phyloP scores from a whole-genome alignment of 179 eudicot genomes.

The Carnegiea gigantea region DNA sequence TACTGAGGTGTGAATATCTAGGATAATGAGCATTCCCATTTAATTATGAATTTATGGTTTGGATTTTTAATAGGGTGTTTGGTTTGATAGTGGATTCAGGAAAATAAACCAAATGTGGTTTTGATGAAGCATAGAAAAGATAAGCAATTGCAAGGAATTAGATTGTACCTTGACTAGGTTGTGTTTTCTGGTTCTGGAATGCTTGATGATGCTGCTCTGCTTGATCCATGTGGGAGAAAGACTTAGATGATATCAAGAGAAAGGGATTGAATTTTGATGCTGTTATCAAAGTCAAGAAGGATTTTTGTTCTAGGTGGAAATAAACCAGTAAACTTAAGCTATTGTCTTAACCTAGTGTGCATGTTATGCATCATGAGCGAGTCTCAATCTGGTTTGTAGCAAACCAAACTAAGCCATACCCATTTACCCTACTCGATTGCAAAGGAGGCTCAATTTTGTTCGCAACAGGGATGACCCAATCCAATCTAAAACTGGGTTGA shows the following conservation, averaged over 20 bases:
- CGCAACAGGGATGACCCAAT: not conserved
- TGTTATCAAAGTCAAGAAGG: not conserved
- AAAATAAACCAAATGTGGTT: not conserved
- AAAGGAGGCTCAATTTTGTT: not conserved
- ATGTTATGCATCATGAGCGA: not conserved
- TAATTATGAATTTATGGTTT: not conserved
- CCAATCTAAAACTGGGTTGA: not conserved
- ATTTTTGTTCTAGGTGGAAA: not conserved
- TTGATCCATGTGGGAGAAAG: conserved; percentile 15
- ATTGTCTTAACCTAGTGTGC: not conserved
- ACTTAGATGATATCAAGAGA: not conserved
- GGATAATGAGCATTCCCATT: not conserved
- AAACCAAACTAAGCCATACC: not conserved
- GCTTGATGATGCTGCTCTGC: conserved; percentile 40
- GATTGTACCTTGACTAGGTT: conserved; percentile 35
- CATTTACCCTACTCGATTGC: not conserved
- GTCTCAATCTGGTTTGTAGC: not conserved
- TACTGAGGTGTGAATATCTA: not conserved
- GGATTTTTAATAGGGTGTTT: not conserved
- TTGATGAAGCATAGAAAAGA: not conserved
- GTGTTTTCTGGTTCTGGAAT: conserved; percentile 26
- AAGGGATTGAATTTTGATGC: not conserved
- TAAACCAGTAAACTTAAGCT: not conserved
- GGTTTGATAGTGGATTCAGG: not conserved
- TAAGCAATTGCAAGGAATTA: not conserved